Evolutionary conservation across 2,329 filamentous ascomycete genomes (phyloP).

Genomic region (Fusarium cicatricum): DNA sequence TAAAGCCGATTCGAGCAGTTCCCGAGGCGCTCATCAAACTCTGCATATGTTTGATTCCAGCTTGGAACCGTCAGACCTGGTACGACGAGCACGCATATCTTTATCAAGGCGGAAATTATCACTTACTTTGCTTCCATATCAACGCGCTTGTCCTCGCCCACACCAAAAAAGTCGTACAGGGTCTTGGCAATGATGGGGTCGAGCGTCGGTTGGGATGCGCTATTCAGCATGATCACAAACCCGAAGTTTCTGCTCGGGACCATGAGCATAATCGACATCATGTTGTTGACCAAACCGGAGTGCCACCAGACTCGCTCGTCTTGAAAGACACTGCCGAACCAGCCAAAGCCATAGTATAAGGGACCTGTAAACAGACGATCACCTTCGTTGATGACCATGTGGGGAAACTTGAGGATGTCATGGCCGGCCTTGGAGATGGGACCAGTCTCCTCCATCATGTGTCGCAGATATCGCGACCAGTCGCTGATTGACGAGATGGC

Average conservation of each 20-base stretch:
- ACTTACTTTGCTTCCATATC: conserved; percentile 24
- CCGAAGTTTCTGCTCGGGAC: conserved; percentile 38
- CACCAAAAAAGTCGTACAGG: conserved; percentile 36
- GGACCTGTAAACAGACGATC: conserved; percentile 20
- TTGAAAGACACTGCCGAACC: conserved; percentile 26
- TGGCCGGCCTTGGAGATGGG: conserved; percentile 42
- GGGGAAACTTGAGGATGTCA: conserved; percentile 36
- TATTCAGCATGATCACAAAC: conserved; percentile 40
- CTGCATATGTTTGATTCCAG: conserved; percentile 7
- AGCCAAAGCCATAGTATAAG: conserved; percentile 39
- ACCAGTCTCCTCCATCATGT: conserved; percentile 43
- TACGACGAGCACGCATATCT: background rate
- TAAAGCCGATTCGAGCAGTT: conserved; percentile 31
- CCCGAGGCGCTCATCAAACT: conserved; percentile 6
- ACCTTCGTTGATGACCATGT: conserved; percentile 24
- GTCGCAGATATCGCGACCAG: conserved; percentile 47
- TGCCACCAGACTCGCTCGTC: conserved; percentile 39
- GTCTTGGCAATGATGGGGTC: conserved; percentile 35
- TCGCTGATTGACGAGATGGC: conserved; percentile 52
- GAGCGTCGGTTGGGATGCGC: conserved; percentile 12
- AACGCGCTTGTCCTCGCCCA: conserved; percentile 13
- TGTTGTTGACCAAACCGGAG: conserved; percentile 34
- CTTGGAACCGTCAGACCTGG: conserved; percentile 10
- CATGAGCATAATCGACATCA: conserved; percentile 42
- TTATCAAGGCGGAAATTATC: background rate